Conservation (phyloP, 805 yeast species). For the Wickerhamomyces canadensis region DNA sequence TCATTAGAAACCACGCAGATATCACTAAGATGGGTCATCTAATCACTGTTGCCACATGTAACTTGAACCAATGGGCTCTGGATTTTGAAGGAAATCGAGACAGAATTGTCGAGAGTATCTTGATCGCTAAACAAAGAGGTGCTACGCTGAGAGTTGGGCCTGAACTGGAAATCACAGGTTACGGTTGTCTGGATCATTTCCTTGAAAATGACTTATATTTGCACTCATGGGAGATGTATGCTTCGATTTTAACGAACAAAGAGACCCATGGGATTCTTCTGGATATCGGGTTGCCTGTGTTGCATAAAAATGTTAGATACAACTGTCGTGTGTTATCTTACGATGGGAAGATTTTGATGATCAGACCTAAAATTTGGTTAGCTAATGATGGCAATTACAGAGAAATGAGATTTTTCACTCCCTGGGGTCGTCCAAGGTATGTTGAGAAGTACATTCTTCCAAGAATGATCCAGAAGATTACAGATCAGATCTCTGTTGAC, state of each 20-base stretch:
- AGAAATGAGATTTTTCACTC: conserved; percentile 95
- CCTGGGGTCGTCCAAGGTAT: conserved; percentile 79
- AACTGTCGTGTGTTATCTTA: conserved; percentile 85
- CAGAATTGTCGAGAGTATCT: conserved; percentile 77
- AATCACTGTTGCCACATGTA: conserved; percentile 88
- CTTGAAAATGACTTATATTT: conserved; percentile 81
- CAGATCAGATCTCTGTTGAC: conserved; percentile 62
- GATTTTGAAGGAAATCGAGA: conserved; percentile 97
- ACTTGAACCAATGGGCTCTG: conserved; percentile 96
- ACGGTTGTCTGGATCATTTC: conserved; percentile 93
- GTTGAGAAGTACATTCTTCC: conserved; percentile 77
- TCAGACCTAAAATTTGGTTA: conserved; percentile 87
- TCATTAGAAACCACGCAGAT: background rate
- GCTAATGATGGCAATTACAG: conserved; percentile 98
- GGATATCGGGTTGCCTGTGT: conserved; percentile 93
- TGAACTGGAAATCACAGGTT: conserved; percentile 90
- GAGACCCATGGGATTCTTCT: conserved; percentile 72
- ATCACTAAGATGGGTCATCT: conserved; percentile 75
- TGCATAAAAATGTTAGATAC: conserved; percentile 82
- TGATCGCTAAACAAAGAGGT: conserved; percentile 64
- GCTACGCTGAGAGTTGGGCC: conserved; percentile 94
- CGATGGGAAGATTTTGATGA: conserved; percentile 73
- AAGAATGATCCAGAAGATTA: conserved; percentile 52
- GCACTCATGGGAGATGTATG: conserved; percentile 94
- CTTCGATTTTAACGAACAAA: conserved; percentile 60